Conservation (phyloP, 331 rosid genomes). For the Quercus tomentella region DNA sequence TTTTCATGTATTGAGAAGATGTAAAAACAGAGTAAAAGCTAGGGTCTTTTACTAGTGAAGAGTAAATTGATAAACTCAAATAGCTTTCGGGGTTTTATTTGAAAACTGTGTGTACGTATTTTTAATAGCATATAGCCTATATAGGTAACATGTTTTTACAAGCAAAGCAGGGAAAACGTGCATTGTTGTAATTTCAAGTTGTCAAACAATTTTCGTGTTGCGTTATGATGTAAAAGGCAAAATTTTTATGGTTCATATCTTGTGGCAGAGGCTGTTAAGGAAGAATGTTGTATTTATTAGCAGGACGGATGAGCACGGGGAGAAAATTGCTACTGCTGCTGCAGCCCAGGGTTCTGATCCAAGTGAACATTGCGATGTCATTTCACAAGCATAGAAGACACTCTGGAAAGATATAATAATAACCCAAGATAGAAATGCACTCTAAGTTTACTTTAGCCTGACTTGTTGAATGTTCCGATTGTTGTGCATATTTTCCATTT, state of each 20-base stretch:
- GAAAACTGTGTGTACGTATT: too few species aligned
- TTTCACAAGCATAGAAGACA: constrained; percentile 61
- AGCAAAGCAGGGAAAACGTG: background rate
- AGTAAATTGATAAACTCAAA: too few species aligned
- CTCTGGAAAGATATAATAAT: too few species aligned
- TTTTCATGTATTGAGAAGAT: background rate
- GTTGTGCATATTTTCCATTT: too few species aligned
- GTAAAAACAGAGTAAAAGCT: too few species aligned
- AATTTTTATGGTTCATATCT: constrained; percentile 5
- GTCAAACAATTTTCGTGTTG: background rate
- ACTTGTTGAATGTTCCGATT: too few species aligned
- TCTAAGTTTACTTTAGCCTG: too few species aligned
- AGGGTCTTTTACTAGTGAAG: background rate
- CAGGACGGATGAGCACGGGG: constrained; percentile 95
- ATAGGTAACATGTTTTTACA: background rate
- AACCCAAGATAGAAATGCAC: too few species aligned
- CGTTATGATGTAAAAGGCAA: background rate
- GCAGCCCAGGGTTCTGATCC: constrained; percentile 62
- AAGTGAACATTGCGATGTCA: constrained; percentile 70
- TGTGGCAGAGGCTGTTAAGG: constrained; percentile 62
- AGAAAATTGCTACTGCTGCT: constrained; percentile 90
- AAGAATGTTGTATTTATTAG: constrained; percentile 78
- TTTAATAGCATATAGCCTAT: background rate
- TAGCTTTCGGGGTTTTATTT: background rate
- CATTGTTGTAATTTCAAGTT: background rate